Percentiles rank a stretch among this genome's conserved stretches.
Conservation (phyloP, 2,329 filamentous ascomycete genomes). For the Fusarium clavum region DNA sequence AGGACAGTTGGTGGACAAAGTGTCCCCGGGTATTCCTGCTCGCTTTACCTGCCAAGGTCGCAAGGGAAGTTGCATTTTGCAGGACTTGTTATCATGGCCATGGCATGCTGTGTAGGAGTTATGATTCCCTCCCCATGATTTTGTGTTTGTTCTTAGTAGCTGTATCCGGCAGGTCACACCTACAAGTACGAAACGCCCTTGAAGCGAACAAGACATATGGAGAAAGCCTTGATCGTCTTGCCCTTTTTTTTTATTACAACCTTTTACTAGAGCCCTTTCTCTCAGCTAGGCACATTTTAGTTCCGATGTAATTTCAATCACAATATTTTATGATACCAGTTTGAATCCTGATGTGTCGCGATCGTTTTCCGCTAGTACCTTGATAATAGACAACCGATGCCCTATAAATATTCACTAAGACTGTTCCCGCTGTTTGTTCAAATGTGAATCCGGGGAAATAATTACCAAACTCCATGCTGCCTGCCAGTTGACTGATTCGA, state of each 20-base stretch:
- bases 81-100: slow-evolving; percentile 38
- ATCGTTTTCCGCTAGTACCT: slow-evolving; percentile 17
- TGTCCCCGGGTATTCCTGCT: slow-evolving; percentile 50
- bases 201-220: slow-evolving; percentile 46
- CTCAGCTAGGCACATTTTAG: slow-evolving; percentile 55
- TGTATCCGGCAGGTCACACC: slow-evolving; percentile 38
- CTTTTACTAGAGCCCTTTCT: slow-evolving; percentile 50
- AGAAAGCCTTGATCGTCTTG: slow-evolving; percentile 53
- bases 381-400: neutral
- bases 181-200: slow-evolving; percentile 37
- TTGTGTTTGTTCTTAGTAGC: slow-evolving; percentile 43
- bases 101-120: slow-evolving; percentile 43
- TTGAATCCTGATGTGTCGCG: slow-evolving; percentile 38
- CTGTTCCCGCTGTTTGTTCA: slow-evolving; percentile 7
- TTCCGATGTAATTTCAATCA: slow-evolving; percentile 61
- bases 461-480: slow-evolving; percentile 45
- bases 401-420: slow-evolving; percentile 3
- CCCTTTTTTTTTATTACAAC: slow-evolving; percentile 53
- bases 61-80: slow-evolving; percentile 24
- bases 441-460: slow-evolving; percentile 6
- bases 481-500: slow-evolving; percentile 28
- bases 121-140: slow-evolving; percentile 44
- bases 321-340: slow-evolving; percentile 60
- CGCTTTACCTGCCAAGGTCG: slow-evolving; percentile 34
- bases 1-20: slow-evolving; percentile 35